phyloP scores from a whole-genome alignment of 257 asterid genomes.

The Nyctanthes arbortristis region DNA sequence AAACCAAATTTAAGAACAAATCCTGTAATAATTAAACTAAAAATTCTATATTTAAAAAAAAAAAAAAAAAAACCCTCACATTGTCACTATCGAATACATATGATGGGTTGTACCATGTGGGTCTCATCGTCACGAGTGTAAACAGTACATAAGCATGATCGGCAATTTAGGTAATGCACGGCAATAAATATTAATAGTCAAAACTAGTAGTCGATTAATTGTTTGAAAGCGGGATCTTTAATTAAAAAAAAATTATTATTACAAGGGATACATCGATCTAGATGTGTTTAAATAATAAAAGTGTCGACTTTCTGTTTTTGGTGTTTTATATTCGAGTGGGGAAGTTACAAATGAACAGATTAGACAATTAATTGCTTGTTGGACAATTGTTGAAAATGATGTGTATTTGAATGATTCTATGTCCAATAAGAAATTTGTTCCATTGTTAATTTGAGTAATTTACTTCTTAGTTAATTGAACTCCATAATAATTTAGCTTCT shows the following conservation, averaged over 20 bases:
- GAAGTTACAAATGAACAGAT: background rate
- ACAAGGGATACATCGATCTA: background rate
- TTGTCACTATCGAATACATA: background rate
- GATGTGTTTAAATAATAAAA: background rate
- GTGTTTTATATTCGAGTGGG: background rate
- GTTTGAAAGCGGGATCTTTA: background rate
- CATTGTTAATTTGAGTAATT: background rate
- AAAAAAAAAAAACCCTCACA: no score
- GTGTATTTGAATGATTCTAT: background rate
- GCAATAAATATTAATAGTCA: conserved; percentile 2
- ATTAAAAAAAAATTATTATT: no score
- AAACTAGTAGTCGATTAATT: background rate
- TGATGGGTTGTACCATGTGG: background rate
- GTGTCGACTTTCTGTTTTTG: background rate
- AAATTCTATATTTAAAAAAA: background rate
- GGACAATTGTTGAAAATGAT: background rate
- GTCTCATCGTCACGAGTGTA: conserved; percentile 5
- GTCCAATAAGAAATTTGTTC: background rate
- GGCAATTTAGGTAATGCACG: background rate
- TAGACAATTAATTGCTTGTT: no score
- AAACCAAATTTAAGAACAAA: background rate
- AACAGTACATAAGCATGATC: background rate
- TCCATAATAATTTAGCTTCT: background rate
- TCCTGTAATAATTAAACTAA: background rate
- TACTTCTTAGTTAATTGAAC: background rate